Conservation (phyloP, 2,329 filamentous ascomycete species). For the Purpureocillium lavendulum region DNA sequence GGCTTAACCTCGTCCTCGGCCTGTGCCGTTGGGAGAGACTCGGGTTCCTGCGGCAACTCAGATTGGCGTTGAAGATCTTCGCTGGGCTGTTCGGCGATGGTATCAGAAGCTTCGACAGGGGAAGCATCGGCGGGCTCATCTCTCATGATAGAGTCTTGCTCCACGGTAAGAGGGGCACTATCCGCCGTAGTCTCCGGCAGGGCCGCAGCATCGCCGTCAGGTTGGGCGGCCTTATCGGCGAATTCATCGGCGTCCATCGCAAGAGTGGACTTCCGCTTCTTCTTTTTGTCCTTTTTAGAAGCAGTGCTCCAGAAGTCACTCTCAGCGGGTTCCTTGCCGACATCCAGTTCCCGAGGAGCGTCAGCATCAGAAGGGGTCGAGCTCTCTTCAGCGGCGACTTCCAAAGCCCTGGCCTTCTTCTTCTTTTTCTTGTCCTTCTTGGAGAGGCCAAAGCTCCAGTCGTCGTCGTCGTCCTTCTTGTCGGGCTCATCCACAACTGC, state of each 20-base stretch:
- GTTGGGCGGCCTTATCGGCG: slow-evolving; percentile 3
- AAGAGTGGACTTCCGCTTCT: slow-evolving; percentile 12
- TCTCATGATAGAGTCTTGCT: too few species aligned
- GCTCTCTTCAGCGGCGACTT: slow-evolving; percentile 8
- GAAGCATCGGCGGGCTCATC: too few species aligned
- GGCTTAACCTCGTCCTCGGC: too few species aligned
- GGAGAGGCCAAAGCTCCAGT: slow-evolving; percentile 6
- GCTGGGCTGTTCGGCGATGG: too few species aligned
- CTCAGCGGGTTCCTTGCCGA: slow-evolving; percentile 3
- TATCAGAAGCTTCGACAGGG: too few species aligned
- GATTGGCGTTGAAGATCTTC: too few species aligned
- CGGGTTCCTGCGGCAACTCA: too few species aligned
- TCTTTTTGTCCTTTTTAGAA: slow-evolving; percentile 20
- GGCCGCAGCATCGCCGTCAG: not conserved
- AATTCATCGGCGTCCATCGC: slow-evolving; percentile 2
- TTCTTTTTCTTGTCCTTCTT: slow-evolving; percentile 24
- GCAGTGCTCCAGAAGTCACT: slow-evolving; percentile 5
- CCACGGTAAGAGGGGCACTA: too few species aligned
- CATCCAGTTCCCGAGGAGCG: slow-evolving; percentile 6
- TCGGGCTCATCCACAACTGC: slow-evolving; percentile 1
- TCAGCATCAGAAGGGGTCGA: slow-evolving; percentile 6
- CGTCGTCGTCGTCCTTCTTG: slow-evolving; percentile 5
- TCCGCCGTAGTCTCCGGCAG: too few species aligned
- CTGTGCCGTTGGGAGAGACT: too few species aligned
- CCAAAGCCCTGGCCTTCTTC: slow-evolving; percentile 8